phyloP scores from a whole-genome alignment of 257 asterid species.

The Solanum pinnatisectum region DNA sequence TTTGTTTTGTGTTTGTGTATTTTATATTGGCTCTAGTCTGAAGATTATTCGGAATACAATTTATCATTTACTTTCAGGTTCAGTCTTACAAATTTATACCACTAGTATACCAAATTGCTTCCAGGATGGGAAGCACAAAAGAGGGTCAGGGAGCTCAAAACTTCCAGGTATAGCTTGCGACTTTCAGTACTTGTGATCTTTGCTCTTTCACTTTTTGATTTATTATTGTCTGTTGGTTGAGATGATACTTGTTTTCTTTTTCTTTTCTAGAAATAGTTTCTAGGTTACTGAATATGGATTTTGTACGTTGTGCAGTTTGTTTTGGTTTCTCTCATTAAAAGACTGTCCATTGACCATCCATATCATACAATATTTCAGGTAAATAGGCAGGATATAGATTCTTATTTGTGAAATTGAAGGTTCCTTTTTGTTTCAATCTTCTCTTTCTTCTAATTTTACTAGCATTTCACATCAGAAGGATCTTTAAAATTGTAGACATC shows the following conservation, averaged over 20 bases:
- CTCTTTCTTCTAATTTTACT: background rate
- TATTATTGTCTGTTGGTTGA: background rate
- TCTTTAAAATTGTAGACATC: background rate
- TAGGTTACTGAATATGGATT: background rate
- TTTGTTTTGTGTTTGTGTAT: background rate
- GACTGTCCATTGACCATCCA: constrained; percentile 91
- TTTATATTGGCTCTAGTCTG: background rate
- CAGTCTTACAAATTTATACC: constrained; percentile 86
- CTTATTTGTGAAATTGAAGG: background rate
- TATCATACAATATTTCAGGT: constrained; percentile 97
- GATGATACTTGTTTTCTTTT: background rate
- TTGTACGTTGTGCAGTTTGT: constrained; percentile 52
- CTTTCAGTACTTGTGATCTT: background rate
- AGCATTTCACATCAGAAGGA: background rate
- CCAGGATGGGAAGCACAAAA: constrained; percentile 80
- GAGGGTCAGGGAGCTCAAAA: constrained; percentile 60
- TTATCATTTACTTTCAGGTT: constrained; percentile 39
- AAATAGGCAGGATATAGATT: background rate
- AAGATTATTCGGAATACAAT: background rate
- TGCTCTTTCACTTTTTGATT: background rate
- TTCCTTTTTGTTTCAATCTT: background rate
- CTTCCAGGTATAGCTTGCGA: constrained; percentile 57
- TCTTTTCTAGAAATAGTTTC: background rate
- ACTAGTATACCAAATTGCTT: constrained; percentile 93
- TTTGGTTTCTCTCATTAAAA: constrained; percentile 85